phyloP scores from a whole-genome alignment of 1,284 basidiomycete species.

The Ustilago shanxiensis region DNA sequence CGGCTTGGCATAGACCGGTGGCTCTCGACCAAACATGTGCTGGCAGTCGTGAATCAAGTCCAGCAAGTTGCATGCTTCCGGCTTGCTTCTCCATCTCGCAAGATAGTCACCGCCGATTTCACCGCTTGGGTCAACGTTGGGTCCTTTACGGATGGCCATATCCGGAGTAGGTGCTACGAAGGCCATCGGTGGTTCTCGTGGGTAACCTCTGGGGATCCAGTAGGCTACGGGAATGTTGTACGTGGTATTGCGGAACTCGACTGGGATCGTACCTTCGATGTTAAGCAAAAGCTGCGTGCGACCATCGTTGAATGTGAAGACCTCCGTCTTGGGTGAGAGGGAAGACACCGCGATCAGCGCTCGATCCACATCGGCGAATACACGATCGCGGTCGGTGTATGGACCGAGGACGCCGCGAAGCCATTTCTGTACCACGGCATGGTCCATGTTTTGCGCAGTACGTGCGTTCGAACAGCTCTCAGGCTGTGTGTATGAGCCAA shows the following conservation, averaged over 20 bases:
- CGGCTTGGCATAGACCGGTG: slow-evolving; percentile 92
- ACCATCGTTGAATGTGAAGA: slow-evolving; percentile 96
- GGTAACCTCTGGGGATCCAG: slow-evolving; percentile 75
- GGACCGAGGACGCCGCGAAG: slow-evolving; percentile 58
- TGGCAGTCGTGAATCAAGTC: slow-evolving; percentile 81
- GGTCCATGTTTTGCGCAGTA: slow-evolving; percentile 54
- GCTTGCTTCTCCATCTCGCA: slow-evolving; percentile 82
- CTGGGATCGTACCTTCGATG: slow-evolving; percentile 89
- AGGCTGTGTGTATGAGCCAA: too few relatives aligned
- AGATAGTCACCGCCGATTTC: slow-evolving; percentile 78
- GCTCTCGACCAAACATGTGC: slow-evolving; percentile 83
- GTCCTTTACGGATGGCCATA: slow-evolving; percentile 86
- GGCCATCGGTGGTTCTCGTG: slow-evolving; percentile 81
- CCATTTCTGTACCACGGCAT: slow-evolving; percentile 64
- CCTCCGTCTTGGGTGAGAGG: slow-evolving; percentile 88
- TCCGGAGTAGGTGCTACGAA: slow-evolving; percentile 94
- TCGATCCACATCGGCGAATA: slow-evolving; percentile 78
- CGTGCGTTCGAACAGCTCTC: not conserved
- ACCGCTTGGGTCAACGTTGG: slow-evolving; percentile 87
- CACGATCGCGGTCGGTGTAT: slow-evolving; percentile 77
- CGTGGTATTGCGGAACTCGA: slow-evolving; percentile 79
- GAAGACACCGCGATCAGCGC: slow-evolving; percentile 77
- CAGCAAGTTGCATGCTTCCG: slow-evolving; percentile 83
- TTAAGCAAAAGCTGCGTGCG: slow-evolving; percentile 90
- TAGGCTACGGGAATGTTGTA: slow-evolving; percentile 95